Base-by-base conservation (phyloP, 2,329 filamentous ascomycete genomes). In the Xylariaceae sp. region DNA sequence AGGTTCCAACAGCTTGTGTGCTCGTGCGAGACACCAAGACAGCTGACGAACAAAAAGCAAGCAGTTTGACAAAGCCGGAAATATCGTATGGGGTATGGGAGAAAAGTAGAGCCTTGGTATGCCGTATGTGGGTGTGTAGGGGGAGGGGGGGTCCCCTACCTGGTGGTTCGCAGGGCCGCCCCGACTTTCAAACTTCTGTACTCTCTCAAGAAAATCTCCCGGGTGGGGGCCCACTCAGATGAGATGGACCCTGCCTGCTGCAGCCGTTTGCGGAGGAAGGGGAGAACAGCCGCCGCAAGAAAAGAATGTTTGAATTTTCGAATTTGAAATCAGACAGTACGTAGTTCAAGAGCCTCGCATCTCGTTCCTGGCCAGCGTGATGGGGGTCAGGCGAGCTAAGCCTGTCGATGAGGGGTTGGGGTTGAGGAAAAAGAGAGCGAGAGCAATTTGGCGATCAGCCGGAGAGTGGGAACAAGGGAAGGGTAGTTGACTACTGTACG, bases 291-390 rank as follows among this genome's bases (percentile, higher is more conserved):
- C n/a, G 24, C 16, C 11, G 50, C 11, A 41, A n/a, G 18, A 8
- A n/a, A n/a, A n/a, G n/a, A n/a, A n/a, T n/a, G n/a, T n/a, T n/a
- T n/a, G n/a, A n/a, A n/a, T n/a, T n/a, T n/a, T n/a, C n/a, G n/a
- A n/a, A n/a, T n/a, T n/a, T n/a, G n/a, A n/a, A 26, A 47, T 55
- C 40, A 55, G 55, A 48, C 55, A 52, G 55, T 45, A 46, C 48
- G 40, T 26, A 42, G 15, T 45, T 21, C 15, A 47, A 41, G 29
- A 42, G 26, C 36, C 35, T 57, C 26, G 50, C 37, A 23, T 35
- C 48, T n/a, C 40, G 45, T 41, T 23, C 44, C 37, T 52, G 41
- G 33, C 33, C 43, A 40, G 49, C 21, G 49, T 16, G 20, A 20
- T 40, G 41, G 45, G 37, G 29, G 55, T 58, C 47, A 49, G 55